Evolutionary conservation across 768 basidiomycete genomes (phyloP).

Genomic region (Phlebiopsis gigantea): DNA sequence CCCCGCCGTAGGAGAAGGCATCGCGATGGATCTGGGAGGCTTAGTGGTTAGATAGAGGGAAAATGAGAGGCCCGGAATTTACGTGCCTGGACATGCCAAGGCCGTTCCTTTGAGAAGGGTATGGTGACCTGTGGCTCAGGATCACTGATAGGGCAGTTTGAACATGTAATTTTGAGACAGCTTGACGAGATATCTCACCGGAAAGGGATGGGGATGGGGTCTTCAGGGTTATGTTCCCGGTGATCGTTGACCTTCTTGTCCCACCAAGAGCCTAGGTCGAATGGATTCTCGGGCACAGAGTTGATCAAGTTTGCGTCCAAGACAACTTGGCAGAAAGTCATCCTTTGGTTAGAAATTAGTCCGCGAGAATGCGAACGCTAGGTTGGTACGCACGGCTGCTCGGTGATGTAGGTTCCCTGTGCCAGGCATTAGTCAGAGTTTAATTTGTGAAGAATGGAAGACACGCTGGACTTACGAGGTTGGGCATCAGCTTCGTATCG

Average conservation of each 20-base stretch:
- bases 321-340: conserved; percentile 21
- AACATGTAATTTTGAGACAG: not conserved
- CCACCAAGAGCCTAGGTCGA: conserved; percentile 16
- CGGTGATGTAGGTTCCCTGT: conserved; percentile 19
- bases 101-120: conserved; percentile 16
- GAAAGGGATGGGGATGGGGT: conserved; percentile 23
- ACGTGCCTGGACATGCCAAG: conserved; percentile 26
- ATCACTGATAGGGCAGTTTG: conserved; percentile 14
- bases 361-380: not conserved
- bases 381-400: conserved; percentile 14
- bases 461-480: conserved; percentile 10
- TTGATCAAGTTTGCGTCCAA: conserved; percentile 11
- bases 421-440: not conserved
- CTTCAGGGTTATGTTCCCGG: conserved; percentile 13
- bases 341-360: not conserved
- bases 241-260: conserved; percentile 17
- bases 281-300: conserved; percentile 4
- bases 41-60: not conserved
- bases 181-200: not conserved
- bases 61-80: not conserved
- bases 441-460: not conserved
- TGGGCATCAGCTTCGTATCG: conserved; percentile 11
- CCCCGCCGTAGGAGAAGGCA: conserved; percentile 31
- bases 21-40: conserved; percentile 28
- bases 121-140: conserved; percentile 30